Evolutionary conservation across 177 flowering plant species (phyloP).

Genomic region (Vitis hybrid): DNA sequence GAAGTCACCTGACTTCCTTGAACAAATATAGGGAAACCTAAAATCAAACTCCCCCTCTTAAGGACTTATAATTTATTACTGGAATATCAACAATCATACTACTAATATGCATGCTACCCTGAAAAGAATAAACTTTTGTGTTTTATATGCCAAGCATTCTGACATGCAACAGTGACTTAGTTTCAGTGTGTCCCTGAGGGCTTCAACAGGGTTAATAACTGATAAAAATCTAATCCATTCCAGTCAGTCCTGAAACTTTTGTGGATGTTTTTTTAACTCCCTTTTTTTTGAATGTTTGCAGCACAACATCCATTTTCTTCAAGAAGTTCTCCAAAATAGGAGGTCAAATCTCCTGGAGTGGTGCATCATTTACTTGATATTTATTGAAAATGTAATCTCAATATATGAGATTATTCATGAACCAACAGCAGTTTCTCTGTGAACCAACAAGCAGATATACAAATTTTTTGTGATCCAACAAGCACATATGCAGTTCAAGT

Average conservation of each 20-base stretch:
- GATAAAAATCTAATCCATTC: too few relatives aligned
- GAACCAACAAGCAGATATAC: neutral
- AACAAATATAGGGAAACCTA: neutral
- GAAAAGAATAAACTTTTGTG: neutral
- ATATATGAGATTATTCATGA: conserved; percentile 63
- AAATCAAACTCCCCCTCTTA: too few relatives aligned
- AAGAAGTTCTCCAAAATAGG: conserved; percentile 77
- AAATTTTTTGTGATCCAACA: neutral
- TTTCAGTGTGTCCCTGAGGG: neutral
- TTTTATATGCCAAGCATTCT: neutral
- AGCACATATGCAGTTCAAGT: too few relatives aligned
- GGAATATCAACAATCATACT: neutral
- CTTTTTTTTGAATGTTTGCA: conserved; percentile 26
- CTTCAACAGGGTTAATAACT: neutral
- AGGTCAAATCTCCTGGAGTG: conserved; percentile 76
- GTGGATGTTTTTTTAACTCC: neutral
- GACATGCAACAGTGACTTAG: neutral
- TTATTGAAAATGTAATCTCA: conserved; percentile 56
- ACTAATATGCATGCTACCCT: neutral
- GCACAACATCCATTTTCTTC: conserved; percentile 91
- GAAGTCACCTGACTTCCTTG: neutral
- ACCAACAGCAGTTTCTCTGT: conserved; percentile 26
- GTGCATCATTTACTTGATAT: conserved; percentile 68
- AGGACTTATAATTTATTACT: neutral
- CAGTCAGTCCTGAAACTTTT: neutral